Conservation (phyloP, 164 flowering plant species). For the Santalum album region DNA sequence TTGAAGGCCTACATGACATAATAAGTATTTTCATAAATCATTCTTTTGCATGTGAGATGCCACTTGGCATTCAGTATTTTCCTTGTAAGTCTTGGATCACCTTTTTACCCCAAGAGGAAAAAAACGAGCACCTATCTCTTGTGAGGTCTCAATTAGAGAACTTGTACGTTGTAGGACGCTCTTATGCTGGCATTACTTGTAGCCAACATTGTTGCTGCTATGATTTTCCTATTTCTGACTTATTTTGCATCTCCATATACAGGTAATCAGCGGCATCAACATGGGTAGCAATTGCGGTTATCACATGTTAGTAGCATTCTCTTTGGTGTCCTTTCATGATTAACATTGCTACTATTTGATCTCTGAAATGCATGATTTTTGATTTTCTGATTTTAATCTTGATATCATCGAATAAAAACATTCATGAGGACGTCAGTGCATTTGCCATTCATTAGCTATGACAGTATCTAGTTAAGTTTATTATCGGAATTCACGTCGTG, state of each 20-base stretch:
- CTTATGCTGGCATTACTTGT: too few relatives aligned
- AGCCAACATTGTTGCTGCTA: neutral
- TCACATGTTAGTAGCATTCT: slow-evolving; percentile 52
- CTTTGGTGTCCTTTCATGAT: slow-evolving; percentile 8
- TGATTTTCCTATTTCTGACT: slow-evolving; percentile 6
- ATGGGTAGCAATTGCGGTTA: slow-evolving; percentile 90
- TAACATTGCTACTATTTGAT: neutral
- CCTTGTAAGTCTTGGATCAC: neutral
- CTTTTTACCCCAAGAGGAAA: neutral
- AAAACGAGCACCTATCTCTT: neutral
- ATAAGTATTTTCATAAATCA: too few relatives aligned
- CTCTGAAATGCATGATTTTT: neutral
- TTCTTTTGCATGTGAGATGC: too few relatives aligned
- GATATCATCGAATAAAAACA: neutral
- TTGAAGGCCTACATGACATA: too few relatives aligned
- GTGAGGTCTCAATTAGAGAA: neutral
- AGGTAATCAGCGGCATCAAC: slow-evolving; percentile 95
- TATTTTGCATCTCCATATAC: slow-evolving; percentile 10
- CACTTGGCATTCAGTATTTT: neutral
- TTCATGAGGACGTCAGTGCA: neutral
- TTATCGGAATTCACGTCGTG: neutral
- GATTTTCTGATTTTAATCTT: neutral
- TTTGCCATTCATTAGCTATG: too few relatives aligned
- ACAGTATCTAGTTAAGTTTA: too few relatives aligned
- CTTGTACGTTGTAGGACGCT: neutral